A percentile compares a stretch with the other conserved stretches of the same genome.
Conservation (phyloP, 1,284 basidiomycete species). For the Ustilago loliicola region DNA sequence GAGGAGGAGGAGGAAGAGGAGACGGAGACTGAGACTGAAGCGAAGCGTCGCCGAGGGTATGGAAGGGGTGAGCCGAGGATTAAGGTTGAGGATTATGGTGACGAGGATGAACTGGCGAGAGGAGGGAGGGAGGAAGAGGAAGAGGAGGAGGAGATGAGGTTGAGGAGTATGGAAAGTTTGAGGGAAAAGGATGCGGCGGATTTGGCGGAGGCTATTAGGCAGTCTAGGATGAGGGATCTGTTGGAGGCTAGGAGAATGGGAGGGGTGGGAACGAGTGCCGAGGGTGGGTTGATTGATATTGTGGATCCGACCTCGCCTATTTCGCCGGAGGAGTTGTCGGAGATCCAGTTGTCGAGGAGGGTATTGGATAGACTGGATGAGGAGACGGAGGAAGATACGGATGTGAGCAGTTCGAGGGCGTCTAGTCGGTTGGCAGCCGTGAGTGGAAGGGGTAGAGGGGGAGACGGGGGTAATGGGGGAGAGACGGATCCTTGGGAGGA, state of each 20-base stretch:
- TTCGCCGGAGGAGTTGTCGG: slow-evolving; percentile 32
- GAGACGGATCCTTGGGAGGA: slow-evolving; percentile 51
- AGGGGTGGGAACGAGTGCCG: slow-evolving; percentile 33
- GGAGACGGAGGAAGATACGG: slow-evolving; percentile 67
- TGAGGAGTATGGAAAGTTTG: slow-evolving; percentile 50
- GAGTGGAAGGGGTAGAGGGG: not conserved
- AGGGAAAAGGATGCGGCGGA: slow-evolving; percentile 50
- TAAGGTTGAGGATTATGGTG: slow-evolving; percentile 40
- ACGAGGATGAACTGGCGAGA: slow-evolving; percentile 7
- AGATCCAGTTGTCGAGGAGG: slow-evolving; percentile 48
- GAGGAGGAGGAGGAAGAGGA: slow-evolving; percentile 32
- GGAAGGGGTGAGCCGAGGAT: slow-evolving; percentile 14
- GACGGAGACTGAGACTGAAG: slow-evolving; percentile 49
- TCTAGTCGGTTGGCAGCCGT: slow-evolving; percentile 11
- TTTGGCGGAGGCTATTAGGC: slow-evolving; percentile 41
- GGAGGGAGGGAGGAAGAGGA: slow-evolving; percentile 5
- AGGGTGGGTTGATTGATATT: slow-evolving; percentile 27
- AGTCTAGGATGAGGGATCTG: slow-evolving; percentile 49
- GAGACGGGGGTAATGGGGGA: slow-evolving; percentile 2
- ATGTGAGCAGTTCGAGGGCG: slow-evolving; percentile 33
- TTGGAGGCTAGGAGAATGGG: slow-evolving; percentile 55
- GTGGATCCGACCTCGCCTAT: slow-evolving; percentile 43
- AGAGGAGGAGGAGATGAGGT: slow-evolving; percentile 26
- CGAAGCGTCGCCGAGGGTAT: not conserved
- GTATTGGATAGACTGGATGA: slow-evolving; percentile 63